Conservation (phyloP, 768 basidiomycete species). For the Lactarius akahatsu region DNA sequence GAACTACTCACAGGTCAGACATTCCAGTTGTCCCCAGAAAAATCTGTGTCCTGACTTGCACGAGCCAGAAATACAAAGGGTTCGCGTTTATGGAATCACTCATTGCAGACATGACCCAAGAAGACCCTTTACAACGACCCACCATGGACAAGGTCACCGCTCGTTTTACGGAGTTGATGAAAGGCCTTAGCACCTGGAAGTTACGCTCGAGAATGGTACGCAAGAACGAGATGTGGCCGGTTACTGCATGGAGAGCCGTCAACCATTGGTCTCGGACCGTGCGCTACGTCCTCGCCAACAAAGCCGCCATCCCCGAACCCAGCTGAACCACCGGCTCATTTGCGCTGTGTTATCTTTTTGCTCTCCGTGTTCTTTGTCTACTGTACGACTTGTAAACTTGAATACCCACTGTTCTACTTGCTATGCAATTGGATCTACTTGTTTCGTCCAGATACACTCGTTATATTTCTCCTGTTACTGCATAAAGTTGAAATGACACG, state of each 20-base stretch:
- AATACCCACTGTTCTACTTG: neutral
- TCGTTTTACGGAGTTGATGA: conserved; percentile 11
- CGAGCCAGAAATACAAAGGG: conserved; percentile 17
- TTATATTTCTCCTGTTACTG: neutral
- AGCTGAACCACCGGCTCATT: neutral
- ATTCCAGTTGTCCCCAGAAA: neutral
- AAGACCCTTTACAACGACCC: conserved; percentile 38
- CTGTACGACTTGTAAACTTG: neutral
- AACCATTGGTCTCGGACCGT: conserved; percentile 15
- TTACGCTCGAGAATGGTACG: conserved; percentile 19
- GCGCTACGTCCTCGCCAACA: conserved; percentile 10
- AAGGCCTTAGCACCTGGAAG: conserved; percentile 15
- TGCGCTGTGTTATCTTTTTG: neutral
- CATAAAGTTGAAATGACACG: neutral
- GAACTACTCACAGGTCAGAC: conserved; percentile 22
- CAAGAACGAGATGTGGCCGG: conserved; percentile 17
- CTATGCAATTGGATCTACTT: neutral
- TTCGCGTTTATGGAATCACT: conserved; percentile 20
- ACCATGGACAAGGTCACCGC: conserved; percentile 21
- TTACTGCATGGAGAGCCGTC: conserved; percentile 5
- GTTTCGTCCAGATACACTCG: neutral
- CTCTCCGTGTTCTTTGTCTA: neutral
- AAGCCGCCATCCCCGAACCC: conserved; percentile 22
- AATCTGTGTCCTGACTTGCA: conserved; percentile 1
- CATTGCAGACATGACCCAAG: conserved; percentile 38